These are phyloP conservation scores for Fusarium sp. DNA, from an alignment of 2,329 filamentous ascomycete genomes.

Conservation along the genomic window DNA sequence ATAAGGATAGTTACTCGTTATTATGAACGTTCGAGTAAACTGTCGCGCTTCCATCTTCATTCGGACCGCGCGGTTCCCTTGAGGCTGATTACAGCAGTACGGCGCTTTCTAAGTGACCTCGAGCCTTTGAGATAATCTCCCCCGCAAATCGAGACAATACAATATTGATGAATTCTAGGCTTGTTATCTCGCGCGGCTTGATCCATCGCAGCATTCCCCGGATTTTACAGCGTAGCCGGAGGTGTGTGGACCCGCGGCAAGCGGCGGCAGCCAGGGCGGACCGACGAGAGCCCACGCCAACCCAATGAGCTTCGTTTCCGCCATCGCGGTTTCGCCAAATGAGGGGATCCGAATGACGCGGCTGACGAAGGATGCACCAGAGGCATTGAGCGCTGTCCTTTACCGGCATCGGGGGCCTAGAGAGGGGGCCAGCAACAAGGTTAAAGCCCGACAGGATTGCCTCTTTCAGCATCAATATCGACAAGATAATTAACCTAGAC, in stretches of 20 bases:
- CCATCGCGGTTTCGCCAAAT: constrained; percentile 28
- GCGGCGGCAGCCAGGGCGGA: constrained; percentile 40
- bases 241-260: constrained; percentile 45
- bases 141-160: not conserved
- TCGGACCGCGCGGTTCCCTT: not conserved
- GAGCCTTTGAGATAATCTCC: not conserved
- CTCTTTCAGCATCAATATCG: not conserved
- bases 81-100: not conserved
- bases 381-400: not conserved
- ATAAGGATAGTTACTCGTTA: not conserved
- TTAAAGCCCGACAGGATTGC: constrained; percentile 7
- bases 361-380: not conserved
- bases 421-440: constrained; percentile 8
- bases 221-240: not conserved
- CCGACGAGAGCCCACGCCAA: constrained; percentile 30
- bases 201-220: not conserved
- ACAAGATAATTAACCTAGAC: not conserved
- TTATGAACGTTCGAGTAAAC: not conserved
- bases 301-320: constrained; percentile 45
- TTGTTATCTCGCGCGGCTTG: not conserved
- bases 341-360: constrained; percentile 17
- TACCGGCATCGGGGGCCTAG: not conserved
- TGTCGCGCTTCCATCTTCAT: not conserved
- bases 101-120: not conserved
- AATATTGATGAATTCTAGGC: not conserved